Conservation (phyloP, 2,329 filamentous ascomycete species). For the Huntiella savannae region DNA sequence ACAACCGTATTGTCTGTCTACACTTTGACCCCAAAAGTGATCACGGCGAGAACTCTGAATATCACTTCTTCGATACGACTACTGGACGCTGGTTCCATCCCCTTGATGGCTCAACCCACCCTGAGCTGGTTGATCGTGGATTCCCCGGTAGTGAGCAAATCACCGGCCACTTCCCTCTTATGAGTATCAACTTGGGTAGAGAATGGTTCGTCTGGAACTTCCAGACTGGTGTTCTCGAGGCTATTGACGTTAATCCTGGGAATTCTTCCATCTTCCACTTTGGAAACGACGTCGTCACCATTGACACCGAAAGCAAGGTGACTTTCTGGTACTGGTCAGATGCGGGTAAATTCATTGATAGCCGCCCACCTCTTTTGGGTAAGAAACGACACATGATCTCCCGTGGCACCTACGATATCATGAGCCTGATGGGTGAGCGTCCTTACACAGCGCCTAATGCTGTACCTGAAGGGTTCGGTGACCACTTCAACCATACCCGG, state of each 20-base stretch:
- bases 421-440: too few species aligned
- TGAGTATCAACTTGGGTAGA: neutral
- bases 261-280: neutral
- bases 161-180: neutral
- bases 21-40: neutral
- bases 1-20: neutral
- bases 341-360: neutral
- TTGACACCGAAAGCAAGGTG: neutral
- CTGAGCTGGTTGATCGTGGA: neutral
- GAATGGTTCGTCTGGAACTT: neutral
- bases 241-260: neutral
- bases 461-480: too few species aligned
- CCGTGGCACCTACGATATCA: too few species aligned
- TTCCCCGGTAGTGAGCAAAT: neutral
- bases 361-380: neutral
- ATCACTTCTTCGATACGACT: neutral
- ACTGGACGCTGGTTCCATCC: neutral
- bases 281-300: neutral
- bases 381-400: too few species aligned
- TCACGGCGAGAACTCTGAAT: neutral
- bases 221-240: neutral
- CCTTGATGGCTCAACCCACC: neutral
- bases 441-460: too few species aligned
- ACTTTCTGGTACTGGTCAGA: neutral
- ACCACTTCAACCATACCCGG: too few species aligned